A percentile compares a stretch with the other conserved stretches of the same genome.
Evolutionary conservation across 2,329 filamentous ascomycete species (phyloP).

Genomic region (Colletotrichum viniferum): DNA sequence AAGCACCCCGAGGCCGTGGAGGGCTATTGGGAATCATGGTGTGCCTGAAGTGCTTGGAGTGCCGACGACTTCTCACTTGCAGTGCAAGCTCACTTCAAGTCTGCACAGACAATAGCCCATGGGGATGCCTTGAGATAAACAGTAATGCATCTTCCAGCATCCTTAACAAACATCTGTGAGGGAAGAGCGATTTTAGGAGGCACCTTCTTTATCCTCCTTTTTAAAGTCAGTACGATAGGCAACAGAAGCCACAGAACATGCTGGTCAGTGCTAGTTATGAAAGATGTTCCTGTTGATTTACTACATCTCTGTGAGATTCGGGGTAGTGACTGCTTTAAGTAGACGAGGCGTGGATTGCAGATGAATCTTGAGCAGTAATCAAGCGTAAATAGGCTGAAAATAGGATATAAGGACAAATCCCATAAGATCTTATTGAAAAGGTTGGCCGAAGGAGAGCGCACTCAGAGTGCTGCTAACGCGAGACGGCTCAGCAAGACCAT

Average conservation of each 20-base stretch:
- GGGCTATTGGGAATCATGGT: not conserved
- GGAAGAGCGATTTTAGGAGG: not conserved
- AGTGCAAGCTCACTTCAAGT: not conserved
- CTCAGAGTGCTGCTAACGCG: not conserved
- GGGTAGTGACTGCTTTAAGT: not conserved
- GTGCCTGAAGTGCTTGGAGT: not conserved
- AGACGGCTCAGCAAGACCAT: not conserved
- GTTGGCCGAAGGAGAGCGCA: not conserved
- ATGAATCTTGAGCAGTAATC: not conserved
- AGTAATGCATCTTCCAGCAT: not conserved
- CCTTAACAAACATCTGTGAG: not conserved
- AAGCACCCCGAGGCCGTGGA: not conserved
- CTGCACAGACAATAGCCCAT: not conserved
- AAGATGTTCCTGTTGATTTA: not conserved
- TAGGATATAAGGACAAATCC: not conserved
- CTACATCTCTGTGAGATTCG: not conserved
- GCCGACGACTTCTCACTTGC: not conserved
- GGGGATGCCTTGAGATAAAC: not conserved
- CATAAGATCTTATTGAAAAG: not conserved
- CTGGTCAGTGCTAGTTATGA: not conserved
- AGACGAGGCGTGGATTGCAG: not conserved
- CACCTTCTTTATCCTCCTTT: not conserved
- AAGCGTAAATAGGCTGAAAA: not conserved
- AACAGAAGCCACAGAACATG: not conserved
- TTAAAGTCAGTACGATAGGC: not conserved